Evolutionary conservation across 73 alveolate genomes (phyloP).

Genomic region (Paraurostyla sp.): DNA sequence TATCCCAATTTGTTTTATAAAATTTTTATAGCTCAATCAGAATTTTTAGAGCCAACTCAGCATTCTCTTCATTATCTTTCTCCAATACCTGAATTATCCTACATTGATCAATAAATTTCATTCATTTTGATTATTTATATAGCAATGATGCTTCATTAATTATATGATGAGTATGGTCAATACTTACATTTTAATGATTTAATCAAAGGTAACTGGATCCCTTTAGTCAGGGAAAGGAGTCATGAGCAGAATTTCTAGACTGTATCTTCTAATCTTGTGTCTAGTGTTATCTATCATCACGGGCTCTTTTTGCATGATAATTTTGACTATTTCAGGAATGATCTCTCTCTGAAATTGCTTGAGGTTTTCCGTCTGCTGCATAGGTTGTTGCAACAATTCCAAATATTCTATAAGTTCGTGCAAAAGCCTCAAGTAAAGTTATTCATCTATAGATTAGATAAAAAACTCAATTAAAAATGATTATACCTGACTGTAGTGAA

Average conservation of each 20-base stretch:
- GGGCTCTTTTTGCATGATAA: constrained; percentile 13
- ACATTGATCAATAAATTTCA: not conserved
- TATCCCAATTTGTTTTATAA: constrained; percentile 54
- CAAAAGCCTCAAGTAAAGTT: constrained; percentile 31
- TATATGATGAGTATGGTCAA: not conserved
- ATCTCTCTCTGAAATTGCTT: constrained; percentile 10
- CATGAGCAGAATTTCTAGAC: constrained; percentile 54
- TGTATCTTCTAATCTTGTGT: constrained; percentile 46
- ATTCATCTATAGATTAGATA: constrained; percentile 33
- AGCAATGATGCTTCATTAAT: not conserved
- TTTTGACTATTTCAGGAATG: constrained; percentile 42
- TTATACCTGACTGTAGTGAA: not conserved
- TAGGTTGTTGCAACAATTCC: constrained; percentile 16
- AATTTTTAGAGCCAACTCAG: constrained; percentile 60
- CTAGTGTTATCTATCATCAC: constrained; percentile 21
- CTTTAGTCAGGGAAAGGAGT: constrained; percentile 48
- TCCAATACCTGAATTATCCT: constrained; percentile 39
- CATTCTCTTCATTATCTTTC: constrained; percentile 64
- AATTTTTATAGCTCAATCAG: constrained; percentile 57
- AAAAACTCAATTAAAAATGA: not conserved
- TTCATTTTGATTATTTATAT: not conserved
- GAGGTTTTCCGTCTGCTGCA: not conserved
- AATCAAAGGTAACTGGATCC: not conserved
- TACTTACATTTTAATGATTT: constrained; percentile 40
- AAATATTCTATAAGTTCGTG: constrained; percentile 32